Evolutionary conservation across 2,329 filamentous ascomycete species (phyloP).

Genomic region (Chrysoporthe puriensis): DNA sequence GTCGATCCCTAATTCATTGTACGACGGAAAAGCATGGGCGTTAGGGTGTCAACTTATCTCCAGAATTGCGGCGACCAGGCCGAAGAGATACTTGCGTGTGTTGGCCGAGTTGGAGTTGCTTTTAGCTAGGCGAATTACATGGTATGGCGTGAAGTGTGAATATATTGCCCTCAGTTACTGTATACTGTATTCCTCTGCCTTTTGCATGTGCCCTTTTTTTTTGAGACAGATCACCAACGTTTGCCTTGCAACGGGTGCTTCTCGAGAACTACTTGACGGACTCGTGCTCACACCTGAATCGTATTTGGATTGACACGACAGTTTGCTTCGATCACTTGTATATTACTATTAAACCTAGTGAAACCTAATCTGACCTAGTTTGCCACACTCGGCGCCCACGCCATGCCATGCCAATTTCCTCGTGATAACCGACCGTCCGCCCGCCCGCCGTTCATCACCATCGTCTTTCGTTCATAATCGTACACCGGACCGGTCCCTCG

Average conservation of each 20-base stretch:
- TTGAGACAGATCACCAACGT: neutral
- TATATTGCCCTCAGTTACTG: neutral
- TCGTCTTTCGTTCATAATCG: constrained; percentile 7
- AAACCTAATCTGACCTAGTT: constrained; percentile 14
- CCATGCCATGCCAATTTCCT: constrained; percentile 9
- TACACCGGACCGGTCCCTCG: constrained; percentile 1
- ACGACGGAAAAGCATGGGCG: constrained; percentile 22
- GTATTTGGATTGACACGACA: neutral
- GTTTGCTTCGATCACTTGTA: constrained; percentile 13
- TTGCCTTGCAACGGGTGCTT: neutral
- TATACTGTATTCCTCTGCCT: neutral
- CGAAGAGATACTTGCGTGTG: neutral
- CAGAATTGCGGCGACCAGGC: neutral
- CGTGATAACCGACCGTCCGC: constrained; percentile 7
- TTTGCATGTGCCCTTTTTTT: neutral
- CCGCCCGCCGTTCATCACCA: neutral
- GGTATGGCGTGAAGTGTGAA: neutral
- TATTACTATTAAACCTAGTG: constrained; percentile 28
- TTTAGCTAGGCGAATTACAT: neutral
- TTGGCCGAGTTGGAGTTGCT: constrained; percentile 1
- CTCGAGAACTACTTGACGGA: neutral
- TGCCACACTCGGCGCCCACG: constrained; percentile 6
- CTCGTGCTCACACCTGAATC: neutral
- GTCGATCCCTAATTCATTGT: neutral
- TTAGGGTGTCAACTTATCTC: constrained; percentile 14